A percentile compares a stretch with the other conserved stretches of the same genome.
phyloP scores from a whole-genome alignment of 805 yeast species.

The Nakazawaea wickerhamii region DNA sequence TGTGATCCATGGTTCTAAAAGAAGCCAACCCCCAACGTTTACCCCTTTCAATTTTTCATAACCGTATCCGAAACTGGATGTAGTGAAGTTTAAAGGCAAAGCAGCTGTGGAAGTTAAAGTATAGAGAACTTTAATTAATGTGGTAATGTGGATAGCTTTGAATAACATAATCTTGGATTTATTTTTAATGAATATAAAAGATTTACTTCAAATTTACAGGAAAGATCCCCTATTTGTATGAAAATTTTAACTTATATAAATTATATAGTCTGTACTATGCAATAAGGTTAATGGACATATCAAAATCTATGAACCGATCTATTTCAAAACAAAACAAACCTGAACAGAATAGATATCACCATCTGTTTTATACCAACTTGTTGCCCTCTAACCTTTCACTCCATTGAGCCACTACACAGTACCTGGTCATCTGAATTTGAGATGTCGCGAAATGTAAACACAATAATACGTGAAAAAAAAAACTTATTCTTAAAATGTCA shows the following conservation, averaged over 20 bases:
- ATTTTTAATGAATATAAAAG: too few relatives aligned
- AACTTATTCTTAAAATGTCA: neutral
- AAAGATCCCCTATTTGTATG: too few relatives aligned
- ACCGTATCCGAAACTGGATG: constrained; percentile 1
- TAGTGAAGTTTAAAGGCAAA: neutral
- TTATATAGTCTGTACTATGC: neutral
- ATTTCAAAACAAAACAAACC: too few relatives aligned
- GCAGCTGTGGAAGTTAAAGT: neutral
- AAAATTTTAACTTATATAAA: neutral
- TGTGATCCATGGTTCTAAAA: constrained; percentile 65
- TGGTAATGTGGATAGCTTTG: too few relatives aligned
- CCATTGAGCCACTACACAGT: too few relatives aligned
- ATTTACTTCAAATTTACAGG: too few relatives aligned
- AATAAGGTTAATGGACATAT: neutral
- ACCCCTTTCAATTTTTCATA: constrained; percentile 33
- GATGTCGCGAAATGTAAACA: neutral
- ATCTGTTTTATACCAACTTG: too few relatives aligned
- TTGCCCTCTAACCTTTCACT: too few relatives aligned
- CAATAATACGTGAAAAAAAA: neutral
- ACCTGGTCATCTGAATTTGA: too few relatives aligned
- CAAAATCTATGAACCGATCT: too few relatives aligned
- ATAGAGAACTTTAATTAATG: neutral
- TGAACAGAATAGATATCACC: too few relatives aligned
- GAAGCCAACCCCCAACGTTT: constrained; percentile 70
- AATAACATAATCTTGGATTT: too few relatives aligned